phyloP scores from a whole-genome alignment of 2,329 filamentous ascomycete genomes.

The Stylonectria norvegica region DNA sequence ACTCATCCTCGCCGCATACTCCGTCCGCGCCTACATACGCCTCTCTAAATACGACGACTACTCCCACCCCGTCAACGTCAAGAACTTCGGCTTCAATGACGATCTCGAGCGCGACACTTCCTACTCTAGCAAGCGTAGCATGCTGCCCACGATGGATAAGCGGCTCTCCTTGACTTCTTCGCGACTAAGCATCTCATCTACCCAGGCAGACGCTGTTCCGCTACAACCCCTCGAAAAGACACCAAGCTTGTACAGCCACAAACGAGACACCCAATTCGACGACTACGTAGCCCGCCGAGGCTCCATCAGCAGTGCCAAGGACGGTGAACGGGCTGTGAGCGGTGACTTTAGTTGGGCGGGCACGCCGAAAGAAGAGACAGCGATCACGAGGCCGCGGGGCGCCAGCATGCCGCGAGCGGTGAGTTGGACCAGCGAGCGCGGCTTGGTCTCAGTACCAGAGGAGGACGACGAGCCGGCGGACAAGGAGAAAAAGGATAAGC shows the following conservation, averaged over 20 bases:
- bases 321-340: slow-evolving; percentile 29
- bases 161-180: slow-evolving; percentile 25
- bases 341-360: slow-evolving; percentile 32
- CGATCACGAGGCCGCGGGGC: slow-evolving; percentile 23
- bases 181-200: slow-evolving; percentile 30
- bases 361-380: slow-evolving; percentile 3
- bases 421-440: slow-evolving; percentile 38
- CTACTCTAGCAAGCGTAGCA: slow-evolving; percentile 19
- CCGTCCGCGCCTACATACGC: slow-evolving; percentile 45
- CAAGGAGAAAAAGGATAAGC: slow-evolving; percentile 17
- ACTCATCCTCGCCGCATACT: slow-evolving; percentile 44
- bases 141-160: slow-evolving; percentile 24
- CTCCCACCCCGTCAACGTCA: slow-evolving; percentile 46
- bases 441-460: slow-evolving; percentile 39
- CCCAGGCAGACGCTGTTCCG: slow-evolving; percentile 18
- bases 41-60: slow-evolving; percentile 50
- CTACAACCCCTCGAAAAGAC: slow-evolving; percentile 22
- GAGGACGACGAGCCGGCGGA: slow-evolving; percentile 32
- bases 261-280: slow-evolving; percentile 47
- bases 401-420: slow-evolving; percentile 27
- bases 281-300: slow-evolving; percentile 39
- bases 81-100: slow-evolving; percentile 45
- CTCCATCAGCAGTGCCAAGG: slow-evolving; percentile 21
- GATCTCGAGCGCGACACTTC: slow-evolving; percentile 26
- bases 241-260: slow-evolving; percentile 39